A percentile compares a stretch with the other conserved stretches of the same genome.
phyloP scores from a whole-genome alignment of 352 stramenopile species.

The Phytophthora podocarpi region DNA sequence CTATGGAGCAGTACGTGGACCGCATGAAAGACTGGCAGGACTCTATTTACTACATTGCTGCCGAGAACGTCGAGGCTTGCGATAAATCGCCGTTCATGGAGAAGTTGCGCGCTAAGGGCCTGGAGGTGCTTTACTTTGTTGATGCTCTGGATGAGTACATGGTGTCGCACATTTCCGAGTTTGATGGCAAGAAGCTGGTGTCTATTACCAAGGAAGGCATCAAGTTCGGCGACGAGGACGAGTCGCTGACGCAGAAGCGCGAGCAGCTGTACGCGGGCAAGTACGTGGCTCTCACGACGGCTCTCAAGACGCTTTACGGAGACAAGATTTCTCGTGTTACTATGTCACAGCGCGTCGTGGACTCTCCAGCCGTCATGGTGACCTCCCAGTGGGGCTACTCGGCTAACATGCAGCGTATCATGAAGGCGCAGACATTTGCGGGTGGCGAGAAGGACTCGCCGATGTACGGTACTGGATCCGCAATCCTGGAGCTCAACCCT shows the following conservation, averaged over 20 bases:
- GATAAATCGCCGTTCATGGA: conserved; percentile 97
- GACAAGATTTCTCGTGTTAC: conserved; percentile 95
- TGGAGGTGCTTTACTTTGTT: conserved; percentile 99
- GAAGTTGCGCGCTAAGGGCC: conserved; percentile 95
- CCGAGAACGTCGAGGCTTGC: conserved; percentile 92
- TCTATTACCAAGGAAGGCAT: conserved; percentile 98
- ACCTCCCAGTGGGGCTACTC: conserved; percentile 97
- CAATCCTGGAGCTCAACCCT: conserved; percentile 99
- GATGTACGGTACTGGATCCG: conserved; percentile 64
- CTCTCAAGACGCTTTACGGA: conserved; percentile 96
- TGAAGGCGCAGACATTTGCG: conserved; percentile 97
- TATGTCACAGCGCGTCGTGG: conserved; percentile 95
- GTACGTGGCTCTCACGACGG: conserved; percentile 96
- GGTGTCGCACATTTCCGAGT: conserved; percentile 93
- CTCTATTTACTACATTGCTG: conserved; percentile 99
- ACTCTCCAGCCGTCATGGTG: conserved; percentile 96
- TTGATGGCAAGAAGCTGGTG: conserved; percentile 96
- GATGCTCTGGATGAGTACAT: conserved; percentile 99
- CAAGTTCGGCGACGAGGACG: conserved; percentile 99
- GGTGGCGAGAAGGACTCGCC: conserved; percentile 59
- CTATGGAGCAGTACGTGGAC: conserved; percentile 96
- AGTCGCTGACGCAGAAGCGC: conserved; percentile 93
- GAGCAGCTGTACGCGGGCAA: conserved; percentile 97
- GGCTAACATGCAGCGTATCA: conserved; percentile 99
- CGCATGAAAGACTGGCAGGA: conserved; percentile 99